Base-by-base conservation (phyloP, 23 red algal species). In the Agarophyton chilense region DNA sequence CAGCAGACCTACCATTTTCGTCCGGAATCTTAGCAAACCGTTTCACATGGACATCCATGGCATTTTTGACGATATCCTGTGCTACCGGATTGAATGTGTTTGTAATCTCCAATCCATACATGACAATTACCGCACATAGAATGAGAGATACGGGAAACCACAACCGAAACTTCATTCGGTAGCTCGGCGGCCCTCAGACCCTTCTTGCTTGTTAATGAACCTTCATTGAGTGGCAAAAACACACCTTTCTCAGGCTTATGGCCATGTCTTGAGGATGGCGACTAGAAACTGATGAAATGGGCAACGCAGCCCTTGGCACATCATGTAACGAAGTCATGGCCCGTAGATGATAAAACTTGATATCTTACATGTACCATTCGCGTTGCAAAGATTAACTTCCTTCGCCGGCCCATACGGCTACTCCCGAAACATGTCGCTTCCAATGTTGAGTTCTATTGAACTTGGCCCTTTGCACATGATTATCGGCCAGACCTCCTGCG, bases 1-100 rank as follows among this genome's bases (percentile, higher is more conserved):
- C 63, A 61, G 85, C 85, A 46, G 85, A n/a, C 14, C 6, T 49
- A 29, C 85, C 73, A 34, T 78, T 63, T 53, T 89, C 85, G 36
- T 77, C 33, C 22, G 85, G 85, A 50, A 89, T 67, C 33, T 78
- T 77, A 4, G 85, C 85, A 54, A 89, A 67, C 21, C 71, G 51
- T n/a, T 77, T 35, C 24, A 71, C 74, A 29, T 77, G 54, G 54
- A 79, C 72, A 47, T 89, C 49, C 52, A 78, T 56, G 38, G 50
- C 73, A 40, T 77, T 77, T 31, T 24, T 47, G 53, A 89, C 26
- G 18, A 89, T 78, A 13, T 70, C 71, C 26, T 77, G 19, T 35
- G 36, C n/a, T 40, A 89, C 85, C n/a, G 85, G 85, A 52, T 79
- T 89, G 31, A 72, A 74, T 25, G 24, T 29, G 41, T 26, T 74